A percentile compares a stretch with the other conserved stretches of the same genome.
These are phyloP conservation scores for Eustoma russellianum DNA, from an alignment of 257 asterid genomes.

Conservation along the genomic window DNA sequence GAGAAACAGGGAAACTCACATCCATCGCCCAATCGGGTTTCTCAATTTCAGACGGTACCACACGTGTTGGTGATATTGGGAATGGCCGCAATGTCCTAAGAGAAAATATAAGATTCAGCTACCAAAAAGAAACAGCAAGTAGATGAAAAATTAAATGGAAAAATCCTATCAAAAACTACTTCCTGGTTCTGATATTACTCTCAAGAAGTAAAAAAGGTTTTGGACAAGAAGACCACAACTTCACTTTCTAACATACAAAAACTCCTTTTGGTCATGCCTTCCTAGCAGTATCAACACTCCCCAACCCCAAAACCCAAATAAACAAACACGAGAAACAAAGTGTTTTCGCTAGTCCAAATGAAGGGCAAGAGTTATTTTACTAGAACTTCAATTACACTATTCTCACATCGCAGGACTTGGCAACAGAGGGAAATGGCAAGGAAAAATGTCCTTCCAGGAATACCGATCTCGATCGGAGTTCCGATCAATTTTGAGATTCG, in stretches of 20 bases:
- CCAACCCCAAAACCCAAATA: neutral
- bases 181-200: neutral
- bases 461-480: neutral
- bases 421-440: neutral
- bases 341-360: too few relatives aligned
- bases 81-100: slow-evolving; percentile 63
- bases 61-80: slow-evolving; percentile 68
- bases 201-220: neutral
- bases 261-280: neutral
- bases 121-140: neutral
- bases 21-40: slow-evolving; percentile 95
- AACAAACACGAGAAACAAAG: neutral
- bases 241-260: neutral
- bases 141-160: neutral
- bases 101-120: neutral
- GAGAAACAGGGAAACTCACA: slow-evolving; percentile 37
- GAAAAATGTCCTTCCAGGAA: neutral
- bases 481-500: neutral
- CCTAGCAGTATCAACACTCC: neutral
- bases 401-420: neutral
- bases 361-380: neutral
- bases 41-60: slow-evolving; percentile 67
- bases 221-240: neutral
- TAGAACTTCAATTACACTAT: neutral
- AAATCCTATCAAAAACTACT: neutral